Conservation (phyloP, 371 early-diverging fungal genomes). For the Blastocladiella emersonii region DNA sequence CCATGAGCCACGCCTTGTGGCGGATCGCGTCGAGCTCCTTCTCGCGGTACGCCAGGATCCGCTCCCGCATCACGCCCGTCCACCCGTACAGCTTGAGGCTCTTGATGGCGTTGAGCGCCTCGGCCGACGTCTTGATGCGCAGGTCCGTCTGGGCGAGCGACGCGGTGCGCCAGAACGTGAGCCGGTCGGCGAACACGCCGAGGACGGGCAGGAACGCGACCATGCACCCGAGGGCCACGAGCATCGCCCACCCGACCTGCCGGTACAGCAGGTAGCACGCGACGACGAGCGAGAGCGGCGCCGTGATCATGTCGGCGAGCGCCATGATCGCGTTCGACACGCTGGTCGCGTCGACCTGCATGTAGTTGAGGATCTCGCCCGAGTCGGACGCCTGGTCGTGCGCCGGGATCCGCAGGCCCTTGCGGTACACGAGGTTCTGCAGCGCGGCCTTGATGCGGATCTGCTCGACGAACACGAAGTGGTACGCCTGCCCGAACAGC, state of each 20-base stretch:
- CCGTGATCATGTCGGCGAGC: conserved; percentile 28
- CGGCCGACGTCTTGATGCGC: background rate
- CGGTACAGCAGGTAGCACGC: conserved; percentile 64
- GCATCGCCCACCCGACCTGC: conserved; percentile 67
- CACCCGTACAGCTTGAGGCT: conserved; percentile 56
- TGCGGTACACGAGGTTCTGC: background rate
- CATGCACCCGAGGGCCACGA: conserved; percentile 77
- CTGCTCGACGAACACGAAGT: background rate
- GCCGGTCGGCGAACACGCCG: background rate
- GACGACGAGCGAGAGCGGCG: conserved; percentile 71
- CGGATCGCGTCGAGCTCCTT: background rate
- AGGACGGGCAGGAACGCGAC: background rate
- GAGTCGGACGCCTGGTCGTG: background rate
- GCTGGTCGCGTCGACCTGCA: background rate
- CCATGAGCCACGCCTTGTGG: background rate
- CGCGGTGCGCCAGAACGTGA: background rate
- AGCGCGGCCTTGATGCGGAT: background rate
- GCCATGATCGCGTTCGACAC: background rate
- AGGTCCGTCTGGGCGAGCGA: background rate
- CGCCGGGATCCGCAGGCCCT: background rate
- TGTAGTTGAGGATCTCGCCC: conserved; percentile 5
- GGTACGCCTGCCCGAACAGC: background rate
- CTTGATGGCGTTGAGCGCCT: background rate
- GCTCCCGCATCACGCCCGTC: background rate
- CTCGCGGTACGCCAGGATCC: background rate